phyloP scores from a whole-genome alignment of 805 yeast species.

The Metschnikowia lochheadii region DNA sequence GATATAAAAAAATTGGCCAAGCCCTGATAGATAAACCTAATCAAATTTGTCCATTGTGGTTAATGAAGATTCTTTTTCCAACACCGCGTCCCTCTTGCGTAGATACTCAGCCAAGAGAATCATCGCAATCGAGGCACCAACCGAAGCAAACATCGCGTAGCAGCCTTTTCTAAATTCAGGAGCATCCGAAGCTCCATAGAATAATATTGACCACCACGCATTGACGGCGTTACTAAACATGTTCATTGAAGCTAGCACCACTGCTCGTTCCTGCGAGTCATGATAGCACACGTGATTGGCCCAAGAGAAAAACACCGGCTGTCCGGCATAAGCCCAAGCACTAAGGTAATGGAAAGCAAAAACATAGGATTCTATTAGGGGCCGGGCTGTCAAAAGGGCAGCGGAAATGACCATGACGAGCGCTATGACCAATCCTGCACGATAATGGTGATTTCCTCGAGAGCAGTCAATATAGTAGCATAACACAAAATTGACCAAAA shows the following conservation, averaged over 20 bases:
- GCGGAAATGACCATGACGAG: constrained; percentile 42
- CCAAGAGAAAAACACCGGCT: constrained; percentile 60
- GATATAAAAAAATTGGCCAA: no score
- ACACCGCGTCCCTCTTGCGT: constrained; percentile 22
- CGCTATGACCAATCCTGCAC: constrained; percentile 45
- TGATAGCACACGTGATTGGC: constrained; percentile 55
- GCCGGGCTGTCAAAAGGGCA: constrained; percentile 42
- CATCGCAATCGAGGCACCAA: constrained; percentile 37
- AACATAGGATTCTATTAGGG: constrained; percentile 33
- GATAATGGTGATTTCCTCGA: constrained; percentile 38
- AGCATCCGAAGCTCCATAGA: constrained; percentile 48
- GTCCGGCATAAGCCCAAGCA: constrained; percentile 56
- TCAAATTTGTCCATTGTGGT: background rate
- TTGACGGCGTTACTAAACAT: constrained; percentile 61
- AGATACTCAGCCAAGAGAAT: constrained; percentile 40
- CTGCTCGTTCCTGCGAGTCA: constrained; percentile 60
- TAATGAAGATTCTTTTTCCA: background rate
- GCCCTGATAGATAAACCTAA: background rate
- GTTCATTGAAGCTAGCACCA: constrained; percentile 62
- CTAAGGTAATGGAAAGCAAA: constrained; percentile 55
- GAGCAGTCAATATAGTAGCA: constrained; percentile 43
- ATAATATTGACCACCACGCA: constrained; percentile 60
- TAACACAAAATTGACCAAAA: constrained; percentile 41
- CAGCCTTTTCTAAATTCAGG: constrained; percentile 52
- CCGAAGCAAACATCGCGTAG: constrained; percentile 55